Evolutionary conservation across 768 basidiomycete species (phyloP), one percentile per base, ranked within the genome.

Genomic region (Macrolepiota albuminosa): DNA sequence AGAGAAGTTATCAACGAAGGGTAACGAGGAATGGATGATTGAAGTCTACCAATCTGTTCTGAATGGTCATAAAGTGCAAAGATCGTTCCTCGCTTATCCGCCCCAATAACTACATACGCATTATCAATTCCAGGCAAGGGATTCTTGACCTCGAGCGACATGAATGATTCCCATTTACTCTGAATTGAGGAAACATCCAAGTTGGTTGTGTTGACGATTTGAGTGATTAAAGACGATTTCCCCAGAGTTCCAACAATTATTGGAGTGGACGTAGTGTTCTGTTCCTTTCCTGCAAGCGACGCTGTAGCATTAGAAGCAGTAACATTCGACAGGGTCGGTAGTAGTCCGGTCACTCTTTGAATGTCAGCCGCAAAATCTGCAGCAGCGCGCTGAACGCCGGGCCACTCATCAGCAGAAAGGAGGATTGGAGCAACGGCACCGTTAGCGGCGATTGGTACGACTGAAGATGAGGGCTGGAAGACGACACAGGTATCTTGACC

Each of bases 241-340:
- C 82, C 84, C 9, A 87, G 75, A 4, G 85, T 86, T 16, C 88
- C 88, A 24, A 89, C 75, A 57, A 91, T 83, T 63, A 91, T 81
- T 7, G 82, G 81, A 2, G 70, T 67, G 4, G 40, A 54, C 2
- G 72, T 61, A 16, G 45, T n/a, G 40, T 59, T 56, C 14, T 24
- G 29, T 6, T 58, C 29, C 2, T 37, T 45, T 3, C 73, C 61
- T 5, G 73, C 62, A 8, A 73, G 60, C 39, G 71, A 66, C 14
- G 65, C 53, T 7, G 76, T 66, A 14, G 78, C 68, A 64, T 88
- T 89, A 31, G 75, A 70, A n/a, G 40, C 54, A 13, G 76, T 66
- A 18, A 78, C 68, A 64, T 88, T 89, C 34, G 75, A 70, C 14
- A 89, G 59, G 1, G 73, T 61, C 0, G 85, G 84, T 57, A 73